These are phyloP conservation scores for Pseudocercospora eumusae DNA, from an alignment of 2,329 filamentous ascomycete genomes.

Conservation along the genomic window DNA sequence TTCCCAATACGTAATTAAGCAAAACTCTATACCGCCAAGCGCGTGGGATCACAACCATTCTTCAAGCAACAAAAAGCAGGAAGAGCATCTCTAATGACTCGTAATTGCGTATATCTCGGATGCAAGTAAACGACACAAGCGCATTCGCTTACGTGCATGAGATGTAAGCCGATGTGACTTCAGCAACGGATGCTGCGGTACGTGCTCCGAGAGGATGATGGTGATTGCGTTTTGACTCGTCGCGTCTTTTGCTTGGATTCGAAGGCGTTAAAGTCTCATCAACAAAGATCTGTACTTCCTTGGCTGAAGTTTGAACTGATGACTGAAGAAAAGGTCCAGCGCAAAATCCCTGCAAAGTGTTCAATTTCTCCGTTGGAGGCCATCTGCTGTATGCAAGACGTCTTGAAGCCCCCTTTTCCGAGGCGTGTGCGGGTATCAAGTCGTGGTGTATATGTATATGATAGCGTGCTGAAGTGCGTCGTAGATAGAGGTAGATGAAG, in stretches of 20 bases:
- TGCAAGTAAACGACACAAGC: not conserved
- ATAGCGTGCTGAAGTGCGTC: no score
- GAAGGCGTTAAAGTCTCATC: no score
- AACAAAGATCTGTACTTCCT: no score
- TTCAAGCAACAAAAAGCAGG: not conserved
- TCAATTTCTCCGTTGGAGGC: no score
- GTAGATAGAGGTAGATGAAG: no score
- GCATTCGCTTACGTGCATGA: not conserved
- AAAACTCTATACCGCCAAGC: slow-evolving; percentile 3
- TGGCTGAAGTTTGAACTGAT: no score
- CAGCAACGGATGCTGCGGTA: not conserved
- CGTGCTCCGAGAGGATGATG: slow-evolving; percentile 4
- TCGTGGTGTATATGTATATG: no score
- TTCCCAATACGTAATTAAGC: not conserved
- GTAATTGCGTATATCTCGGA: not conserved
- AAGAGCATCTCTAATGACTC: not conserved
- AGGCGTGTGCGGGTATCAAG: no score
- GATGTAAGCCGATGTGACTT: not conserved
- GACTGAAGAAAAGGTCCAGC: no score
- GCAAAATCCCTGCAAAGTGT: no score
- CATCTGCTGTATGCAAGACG: no score
- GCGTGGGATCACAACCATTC: not conserved
- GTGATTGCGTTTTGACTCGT: slow-evolving; percentile 1
- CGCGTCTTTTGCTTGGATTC: not conserved
- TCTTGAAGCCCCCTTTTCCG: no score